Base-by-base conservation (phyloP, 495 filamentous ascomycete species). In the Lentithecium fluviatile region DNA sequence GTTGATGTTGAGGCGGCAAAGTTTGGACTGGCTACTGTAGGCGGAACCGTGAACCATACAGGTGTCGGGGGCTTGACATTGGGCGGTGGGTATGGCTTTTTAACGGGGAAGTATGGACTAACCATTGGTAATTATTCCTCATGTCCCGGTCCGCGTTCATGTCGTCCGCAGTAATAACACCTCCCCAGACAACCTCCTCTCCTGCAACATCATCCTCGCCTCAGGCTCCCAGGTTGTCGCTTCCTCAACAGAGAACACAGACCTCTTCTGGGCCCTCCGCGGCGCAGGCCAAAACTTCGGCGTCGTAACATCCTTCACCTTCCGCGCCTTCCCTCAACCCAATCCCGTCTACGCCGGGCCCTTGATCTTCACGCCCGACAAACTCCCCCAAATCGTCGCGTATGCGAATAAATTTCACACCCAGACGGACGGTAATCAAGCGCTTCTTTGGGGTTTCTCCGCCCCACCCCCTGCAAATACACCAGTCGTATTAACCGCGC, bases 51-150 rank as follows among this genome's bases (percentile, higher is more conserved):
- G 17, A 82, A 82, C 19, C 24, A 23, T 25, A 52, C 60, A 1
- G 60, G 60, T 21, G 77, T 85, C 21, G 82, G 82, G 1, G 83
- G 84, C 5, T 66, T 84, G 24, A 83, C 80, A 0, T 71, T 86
- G 1, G 82, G 82, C 5, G 82, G 82, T 0, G 82, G 83, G 2
- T 80, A 82, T 62, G 82, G 82, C 23, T 79, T 75, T 70, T 70
- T 85, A 8, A 74, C 72, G 45, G 77, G 77, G 1, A 58, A 71
- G 26, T 70, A 82, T 57, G 83, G 82, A 12, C 72, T 83, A 11
- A 75, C 73, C 0, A 77, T 82, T 58, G 82, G 57, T 60, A 34
- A 32, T 19, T 17, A 15, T 3, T 15, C 13, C 5, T 6, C 7
- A 38, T 38, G 36, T 15, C 36, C 36, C 8, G 8, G 15, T 38